phyloP scores from a whole-genome alignment of 2,329 filamentous ascomycete species.

The Beauveria sp. region DNA sequence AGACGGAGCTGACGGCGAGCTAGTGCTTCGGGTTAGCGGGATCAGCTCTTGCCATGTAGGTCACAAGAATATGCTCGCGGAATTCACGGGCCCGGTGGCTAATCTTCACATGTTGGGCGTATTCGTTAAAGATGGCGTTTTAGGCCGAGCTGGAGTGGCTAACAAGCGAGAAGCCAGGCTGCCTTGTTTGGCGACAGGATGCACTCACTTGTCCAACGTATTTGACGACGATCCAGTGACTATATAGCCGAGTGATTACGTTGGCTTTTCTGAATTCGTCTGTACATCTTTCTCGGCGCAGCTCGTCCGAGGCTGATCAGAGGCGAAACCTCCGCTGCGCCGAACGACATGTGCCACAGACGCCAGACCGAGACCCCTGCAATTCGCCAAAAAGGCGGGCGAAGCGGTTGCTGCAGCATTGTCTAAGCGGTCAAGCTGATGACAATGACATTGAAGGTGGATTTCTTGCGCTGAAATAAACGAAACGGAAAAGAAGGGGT shows the following conservation, averaged over 20 bases:
- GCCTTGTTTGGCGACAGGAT: too few relatives aligned
- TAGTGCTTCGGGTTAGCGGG: not conserved
- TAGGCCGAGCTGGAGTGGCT: not conserved
- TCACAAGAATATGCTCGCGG: not conserved
- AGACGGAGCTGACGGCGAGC: not conserved
- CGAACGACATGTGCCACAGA: slow-evolving; percentile 1
- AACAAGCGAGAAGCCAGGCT: not conserved
- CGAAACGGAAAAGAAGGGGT: too few relatives aligned
- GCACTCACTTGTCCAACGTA: too few relatives aligned
- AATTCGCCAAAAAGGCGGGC: not conserved
- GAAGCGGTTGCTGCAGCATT: not conserved
- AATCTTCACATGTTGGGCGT: not conserved
- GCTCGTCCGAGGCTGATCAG: not conserved
- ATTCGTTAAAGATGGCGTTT: not conserved
- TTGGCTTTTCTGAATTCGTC: not conserved
- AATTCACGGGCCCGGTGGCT: not conserved
- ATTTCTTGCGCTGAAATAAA: too few relatives aligned
- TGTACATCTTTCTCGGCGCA: not conserved
- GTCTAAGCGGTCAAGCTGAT: not conserved
- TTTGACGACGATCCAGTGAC: too few relatives aligned
- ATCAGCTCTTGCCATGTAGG: not conserved
- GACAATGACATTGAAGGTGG: too few relatives aligned
- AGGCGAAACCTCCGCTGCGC: slow-evolving; percentile 4
- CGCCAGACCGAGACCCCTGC: not conserved
- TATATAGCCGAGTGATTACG: not conserved